A percentile compares a stretch with the other conserved stretches of the same genome.
Conservation (phyloP, 176 grass and related monocot species). For the Carex pumila region DNA sequence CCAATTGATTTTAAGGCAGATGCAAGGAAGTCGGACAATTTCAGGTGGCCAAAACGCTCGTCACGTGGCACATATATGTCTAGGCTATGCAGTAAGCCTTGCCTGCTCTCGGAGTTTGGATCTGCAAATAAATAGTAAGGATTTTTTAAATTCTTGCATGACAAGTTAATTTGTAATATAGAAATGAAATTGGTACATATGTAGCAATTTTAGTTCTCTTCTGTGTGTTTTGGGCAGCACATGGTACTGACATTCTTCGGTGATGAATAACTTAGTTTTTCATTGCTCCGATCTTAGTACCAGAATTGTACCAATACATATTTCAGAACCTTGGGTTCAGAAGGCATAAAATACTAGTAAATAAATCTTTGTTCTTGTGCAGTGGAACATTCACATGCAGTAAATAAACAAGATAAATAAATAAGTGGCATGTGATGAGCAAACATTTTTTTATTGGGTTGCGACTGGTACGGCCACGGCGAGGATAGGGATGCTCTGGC, state of each 20-base stretch:
- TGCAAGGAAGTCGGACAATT: conserved; percentile 63
- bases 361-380: background rate
- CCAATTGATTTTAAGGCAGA: conserved; percentile 53
- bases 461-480: conserved; percentile 64
- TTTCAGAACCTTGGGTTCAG: background rate
- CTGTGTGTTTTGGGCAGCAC: too few species aligned
- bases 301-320: background rate
- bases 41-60: conserved; percentile 73
- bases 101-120: conserved; percentile 42
- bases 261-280: too few species aligned
- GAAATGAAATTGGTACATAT: background rate
- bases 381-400: too few species aligned
- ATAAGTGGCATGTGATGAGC: background rate
- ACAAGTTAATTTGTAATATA: background rate
- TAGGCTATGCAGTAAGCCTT: too few species aligned
- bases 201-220: background rate
- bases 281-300: too few species aligned
- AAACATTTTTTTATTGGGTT: conserved; percentile 22
- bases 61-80: too few species aligned
- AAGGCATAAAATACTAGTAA: too few species aligned
- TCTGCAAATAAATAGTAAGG: conserved; percentile 31
- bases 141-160: background rate
- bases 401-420: background rate
- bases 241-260: too few species aligned
- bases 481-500: conserved; percentile 61